Percentiles rank a stretch among this genome's conserved stretches.
phyloP scores from a whole-genome alignment of 371 early-diverging fungal genomes.

The Dentiscutata heterogama region DNA sequence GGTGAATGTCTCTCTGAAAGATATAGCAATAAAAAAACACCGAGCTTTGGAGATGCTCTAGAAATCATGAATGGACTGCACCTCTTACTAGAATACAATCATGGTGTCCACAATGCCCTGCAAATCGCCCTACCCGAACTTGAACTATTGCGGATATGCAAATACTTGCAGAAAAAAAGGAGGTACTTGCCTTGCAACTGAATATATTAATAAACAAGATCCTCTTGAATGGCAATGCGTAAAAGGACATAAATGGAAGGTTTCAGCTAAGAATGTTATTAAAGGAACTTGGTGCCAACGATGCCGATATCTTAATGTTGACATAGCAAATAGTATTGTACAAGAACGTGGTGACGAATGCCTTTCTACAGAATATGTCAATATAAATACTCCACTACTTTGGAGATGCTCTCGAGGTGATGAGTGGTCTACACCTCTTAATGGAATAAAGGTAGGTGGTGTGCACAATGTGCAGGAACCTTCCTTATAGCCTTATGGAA shows the following conservation, averaged over 20 bases:
- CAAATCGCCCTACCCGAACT: background rate
- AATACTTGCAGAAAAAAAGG: background rate
- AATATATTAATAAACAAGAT: slow-evolving; percentile 41
- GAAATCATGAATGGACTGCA: slow-evolving; percentile 26
- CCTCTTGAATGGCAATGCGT: slow-evolving; percentile 37
- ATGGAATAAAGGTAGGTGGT: slow-evolving; percentile 8
- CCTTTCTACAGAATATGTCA: slow-evolving; percentile 17
- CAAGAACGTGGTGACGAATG: slow-evolving; percentile 8
- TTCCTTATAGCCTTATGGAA: slow-evolving; percentile 3
- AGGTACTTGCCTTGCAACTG: slow-evolving; percentile 32
- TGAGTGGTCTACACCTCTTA: slow-evolving; percentile 15
- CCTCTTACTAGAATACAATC: slow-evolving; percentile 8
- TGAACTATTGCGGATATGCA: background rate
- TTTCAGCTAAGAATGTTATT: slow-evolving; percentile 21
- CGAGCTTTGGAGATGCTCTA: slow-evolving; percentile 15
- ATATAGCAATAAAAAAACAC: too few species aligned
- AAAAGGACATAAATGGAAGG: slow-evolving; percentile 36
- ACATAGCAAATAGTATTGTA: slow-evolving; percentile 30
- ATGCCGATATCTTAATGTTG: background rate
- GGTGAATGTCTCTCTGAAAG: too few species aligned
- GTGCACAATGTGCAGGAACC: slow-evolving; percentile 14
- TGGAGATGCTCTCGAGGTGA: background rate
- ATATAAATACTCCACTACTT: background rate
- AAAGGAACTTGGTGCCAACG: slow-evolving; percentile 33
- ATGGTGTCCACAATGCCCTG: background rate